Evolutionary conservation across 257 asterid species (phyloP).

Genomic region (Solanum lignicaule): DNA sequence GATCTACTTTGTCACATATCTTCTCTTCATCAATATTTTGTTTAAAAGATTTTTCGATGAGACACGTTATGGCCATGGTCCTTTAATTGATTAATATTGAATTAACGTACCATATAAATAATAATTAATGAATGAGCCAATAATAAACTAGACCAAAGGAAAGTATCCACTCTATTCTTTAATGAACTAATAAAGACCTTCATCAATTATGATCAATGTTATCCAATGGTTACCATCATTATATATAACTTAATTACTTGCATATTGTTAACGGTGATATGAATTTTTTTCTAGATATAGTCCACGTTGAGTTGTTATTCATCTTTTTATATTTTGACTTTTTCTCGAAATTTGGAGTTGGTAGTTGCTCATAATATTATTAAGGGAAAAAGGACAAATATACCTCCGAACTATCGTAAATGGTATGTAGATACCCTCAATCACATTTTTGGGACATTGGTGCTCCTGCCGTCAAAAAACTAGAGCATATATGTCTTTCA

Average conservation of each 20-base stretch:
- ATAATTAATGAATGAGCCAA: neutral
- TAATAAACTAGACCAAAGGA: neutral
- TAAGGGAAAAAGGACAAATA: no score
- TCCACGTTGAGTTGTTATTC: neutral
- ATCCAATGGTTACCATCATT: neutral
- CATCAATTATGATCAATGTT: neutral
- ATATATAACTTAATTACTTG: neutral
- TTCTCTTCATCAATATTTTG: neutral
- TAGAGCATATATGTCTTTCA: no score
- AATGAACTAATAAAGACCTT: neutral
- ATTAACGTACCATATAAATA: neutral
- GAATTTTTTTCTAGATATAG: neutral
- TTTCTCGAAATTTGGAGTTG: neutral
- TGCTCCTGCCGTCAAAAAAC: no score
- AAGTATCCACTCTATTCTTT: neutral
- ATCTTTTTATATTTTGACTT: neutral
- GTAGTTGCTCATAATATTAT: neutral
- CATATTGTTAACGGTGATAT: neutral
- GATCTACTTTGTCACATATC: neutral
- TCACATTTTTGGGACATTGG: no score
- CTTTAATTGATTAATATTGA: neutral
- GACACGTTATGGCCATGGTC: neutral
- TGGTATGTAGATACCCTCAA: no score
- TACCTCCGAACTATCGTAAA: no score
- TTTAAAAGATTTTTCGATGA: neutral